Evolutionary conservation across 1,284 basidiomycete species (phyloP).

Genomic region (Flammula alnicola): DNA sequence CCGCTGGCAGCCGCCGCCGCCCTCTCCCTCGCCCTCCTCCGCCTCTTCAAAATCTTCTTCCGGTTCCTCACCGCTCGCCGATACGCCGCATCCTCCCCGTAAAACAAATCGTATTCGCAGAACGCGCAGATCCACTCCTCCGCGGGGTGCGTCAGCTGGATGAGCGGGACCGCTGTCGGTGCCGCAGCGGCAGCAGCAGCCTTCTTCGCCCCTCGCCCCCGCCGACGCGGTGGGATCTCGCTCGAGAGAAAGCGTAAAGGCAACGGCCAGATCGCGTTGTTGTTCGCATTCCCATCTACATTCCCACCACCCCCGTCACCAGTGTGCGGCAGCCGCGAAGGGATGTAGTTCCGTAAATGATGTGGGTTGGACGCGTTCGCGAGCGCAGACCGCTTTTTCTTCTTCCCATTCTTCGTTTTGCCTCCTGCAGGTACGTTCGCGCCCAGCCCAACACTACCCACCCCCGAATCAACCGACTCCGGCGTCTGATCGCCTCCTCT

Average conservation of each 20-base stretch:
- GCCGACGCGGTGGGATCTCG: slow-evolving; percentile 61
- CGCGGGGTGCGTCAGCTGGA: slow-evolving; percentile 59
- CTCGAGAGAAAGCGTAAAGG: slow-evolving; percentile 71
- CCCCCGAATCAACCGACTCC: slow-evolving; percentile 42
- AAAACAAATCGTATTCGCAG: slow-evolving; percentile 88
- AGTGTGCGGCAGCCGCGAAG: slow-evolving; percentile 74
- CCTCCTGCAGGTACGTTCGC: slow-evolving; percentile 19
- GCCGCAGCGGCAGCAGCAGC: slow-evolving; percentile 20
- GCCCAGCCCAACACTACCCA: slow-evolving; percentile 7
- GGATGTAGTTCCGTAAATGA: slow-evolving; percentile 86
- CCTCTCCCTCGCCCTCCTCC: slow-evolving; percentile 77
- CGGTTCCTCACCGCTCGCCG: slow-evolving; percentile 70
- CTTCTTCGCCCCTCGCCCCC: slow-evolving; percentile 35
- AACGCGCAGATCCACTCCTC: slow-evolving; percentile 91
- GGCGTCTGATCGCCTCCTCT: slow-evolving; percentile 33
- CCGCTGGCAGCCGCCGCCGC: slow-evolving; percentile 61
- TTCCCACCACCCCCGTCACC: slow-evolving; percentile 35
- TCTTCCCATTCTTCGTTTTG: slow-evolving; percentile 55
- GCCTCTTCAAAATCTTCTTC: slow-evolving; percentile 77
- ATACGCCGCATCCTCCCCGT: slow-evolving; percentile 71
- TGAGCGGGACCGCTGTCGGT: slow-evolving; percentile 29
- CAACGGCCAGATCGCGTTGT: slow-evolving; percentile 54
- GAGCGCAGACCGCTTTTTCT: slow-evolving; percentile 86
- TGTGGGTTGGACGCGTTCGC: slow-evolving; percentile 91
- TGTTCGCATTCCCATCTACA: slow-evolving; percentile 33